phyloP scores from a whole-genome alignment of 495 filamentous ascomycete genomes.

The Neurospora terricola region DNA sequence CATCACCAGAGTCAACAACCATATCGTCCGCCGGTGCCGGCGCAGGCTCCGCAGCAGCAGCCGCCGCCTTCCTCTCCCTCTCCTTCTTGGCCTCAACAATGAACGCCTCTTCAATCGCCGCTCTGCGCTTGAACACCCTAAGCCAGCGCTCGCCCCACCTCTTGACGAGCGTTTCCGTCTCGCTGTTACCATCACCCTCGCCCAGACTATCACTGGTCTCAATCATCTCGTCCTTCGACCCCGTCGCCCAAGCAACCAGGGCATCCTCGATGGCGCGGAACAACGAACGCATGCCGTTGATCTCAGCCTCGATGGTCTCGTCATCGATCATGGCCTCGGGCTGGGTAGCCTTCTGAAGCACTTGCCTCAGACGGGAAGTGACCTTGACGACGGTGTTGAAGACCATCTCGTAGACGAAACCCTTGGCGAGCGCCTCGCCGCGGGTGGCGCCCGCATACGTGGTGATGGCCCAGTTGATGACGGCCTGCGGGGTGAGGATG shows the following conservation, averaged over 20 bases:
- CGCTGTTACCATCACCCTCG: slow-evolving; percentile 38
- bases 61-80: slow-evolving; percentile 8
- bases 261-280: slow-evolving; percentile 76
- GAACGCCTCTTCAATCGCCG: slow-evolving; percentile 71
- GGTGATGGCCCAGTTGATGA: slow-evolving; percentile 79
- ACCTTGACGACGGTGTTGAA: slow-evolving; percentile 85
- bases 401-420: slow-evolving; percentile 82
- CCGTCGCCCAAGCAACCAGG: slow-evolving; percentile 59
- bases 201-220: slow-evolving; percentile 37
- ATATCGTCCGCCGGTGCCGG: neutral
- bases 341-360: slow-evolving; percentile 47
- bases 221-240: slow-evolving; percentile 60
- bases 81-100: slow-evolving; percentile 31
- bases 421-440: slow-evolving; percentile 58
- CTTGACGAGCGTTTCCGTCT: slow-evolving; percentile 55
- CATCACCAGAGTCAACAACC: neutral
- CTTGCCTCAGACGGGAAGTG: slow-evolving; percentile 77
- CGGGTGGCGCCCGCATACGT: slow-evolving; percentile 37
- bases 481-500: slow-evolving; percentile 70
- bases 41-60: slow-evolving; percentile 1
- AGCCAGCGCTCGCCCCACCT: slow-evolving; percentile 83
- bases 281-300: slow-evolving; percentile 61
- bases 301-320: slow-evolving; percentile 54
- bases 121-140: slow-evolving; percentile 70
- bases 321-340: slow-evolving; percentile 25